A percentile compares a stretch with the other conserved stretches of the same genome.
These are phyloP conservation scores for Sphagnum tenellum DNA, from an alignment of 225 moss, liverwort and hornwort genomes.

Conservation along the genomic window DNA sequence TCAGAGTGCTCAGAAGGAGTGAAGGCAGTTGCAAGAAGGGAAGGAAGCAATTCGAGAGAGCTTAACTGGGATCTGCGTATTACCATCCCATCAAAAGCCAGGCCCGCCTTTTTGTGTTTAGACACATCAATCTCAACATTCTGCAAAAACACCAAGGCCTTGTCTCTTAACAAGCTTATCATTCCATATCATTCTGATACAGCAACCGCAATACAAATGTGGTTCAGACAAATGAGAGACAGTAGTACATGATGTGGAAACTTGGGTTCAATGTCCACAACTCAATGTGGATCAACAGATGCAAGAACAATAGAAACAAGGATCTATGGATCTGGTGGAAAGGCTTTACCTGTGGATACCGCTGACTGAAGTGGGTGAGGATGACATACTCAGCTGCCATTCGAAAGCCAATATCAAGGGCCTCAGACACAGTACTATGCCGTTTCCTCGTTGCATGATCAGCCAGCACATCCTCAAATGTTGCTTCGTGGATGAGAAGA, in stretches of 20 bases:
- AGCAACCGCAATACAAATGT: neutral
- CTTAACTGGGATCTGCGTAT: constrained; percentile 4
- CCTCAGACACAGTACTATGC: constrained; percentile 47
- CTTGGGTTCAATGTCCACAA: too few species aligned
- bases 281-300: too few species aligned
- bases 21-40: constrained; percentile 5
- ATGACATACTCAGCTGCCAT: constrained; percentile 35
- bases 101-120: constrained; percentile 8
- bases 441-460: constrained; percentile 31
- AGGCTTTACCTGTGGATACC: constrained; percentile 32
- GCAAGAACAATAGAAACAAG: too few species aligned
- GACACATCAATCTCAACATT: constrained; percentile 10
- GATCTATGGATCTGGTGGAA: too few species aligned
- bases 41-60: constrained; percentile 1
- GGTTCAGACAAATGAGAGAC: neutral
- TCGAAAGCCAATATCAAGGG: constrained; percentile 24
- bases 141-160: constrained; percentile 3
- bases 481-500: constrained; percentile 50
- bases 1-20: constrained; percentile 4
- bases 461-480: constrained; percentile 34
- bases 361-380: constrained; percentile 55
- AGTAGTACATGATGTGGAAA: too few species aligned
- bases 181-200: neutral
- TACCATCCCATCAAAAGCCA: constrained; percentile 14
- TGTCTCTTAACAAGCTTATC: too few species aligned